Evolutionary conservation across 2,329 filamentous ascomycete genomes (phyloP).

Genomic region (Ceratocystis lukuohia): DNA sequence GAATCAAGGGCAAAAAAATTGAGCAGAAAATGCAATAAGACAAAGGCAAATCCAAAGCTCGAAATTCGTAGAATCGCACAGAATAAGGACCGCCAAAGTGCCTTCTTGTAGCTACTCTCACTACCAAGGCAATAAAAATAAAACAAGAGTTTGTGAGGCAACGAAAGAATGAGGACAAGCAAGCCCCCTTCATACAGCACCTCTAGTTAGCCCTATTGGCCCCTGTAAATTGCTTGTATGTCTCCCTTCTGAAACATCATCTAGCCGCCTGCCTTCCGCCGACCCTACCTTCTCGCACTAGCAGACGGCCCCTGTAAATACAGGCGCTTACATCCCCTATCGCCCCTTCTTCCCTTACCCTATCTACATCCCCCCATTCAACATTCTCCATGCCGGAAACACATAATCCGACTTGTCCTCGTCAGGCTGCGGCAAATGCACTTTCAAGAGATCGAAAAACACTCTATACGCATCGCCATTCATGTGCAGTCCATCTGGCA

Average conservation of each 20-base stretch:
- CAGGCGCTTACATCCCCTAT: not conserved
- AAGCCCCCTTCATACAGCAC: not conserved
- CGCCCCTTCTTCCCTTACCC: not conserved
- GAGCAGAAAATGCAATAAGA: not conserved
- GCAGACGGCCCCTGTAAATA: not conserved
- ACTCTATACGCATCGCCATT: conserved; percentile 40
- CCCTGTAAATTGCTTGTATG: not conserved
- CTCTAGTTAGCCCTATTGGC: too few relatives aligned
- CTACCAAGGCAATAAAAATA: not conserved
- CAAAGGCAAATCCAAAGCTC: not conserved
- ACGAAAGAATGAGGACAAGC: too few relatives aligned
- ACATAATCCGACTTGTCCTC: conserved; percentile 31
- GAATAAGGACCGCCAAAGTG: not conserved
- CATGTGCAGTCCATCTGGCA: conserved; percentile 48
- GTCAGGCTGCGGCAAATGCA: conserved; percentile 34
- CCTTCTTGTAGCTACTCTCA: not conserved
- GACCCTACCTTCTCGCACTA: not conserved
- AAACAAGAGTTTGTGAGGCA: too few relatives aligned
- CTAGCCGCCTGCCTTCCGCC: not conserved
- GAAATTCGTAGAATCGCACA: not conserved
- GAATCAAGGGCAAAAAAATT: not conserved
- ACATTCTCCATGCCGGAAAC: conserved; percentile 36
- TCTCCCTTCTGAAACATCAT: not conserved
- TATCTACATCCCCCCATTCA: conserved; percentile 15
- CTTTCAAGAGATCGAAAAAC: conserved; percentile 35